A percentile compares a stretch with the other conserved stretches of the same genome.
Conservation (phyloP, 108 stramenopile species). For the Fistulifera pelliculosa region DNA sequence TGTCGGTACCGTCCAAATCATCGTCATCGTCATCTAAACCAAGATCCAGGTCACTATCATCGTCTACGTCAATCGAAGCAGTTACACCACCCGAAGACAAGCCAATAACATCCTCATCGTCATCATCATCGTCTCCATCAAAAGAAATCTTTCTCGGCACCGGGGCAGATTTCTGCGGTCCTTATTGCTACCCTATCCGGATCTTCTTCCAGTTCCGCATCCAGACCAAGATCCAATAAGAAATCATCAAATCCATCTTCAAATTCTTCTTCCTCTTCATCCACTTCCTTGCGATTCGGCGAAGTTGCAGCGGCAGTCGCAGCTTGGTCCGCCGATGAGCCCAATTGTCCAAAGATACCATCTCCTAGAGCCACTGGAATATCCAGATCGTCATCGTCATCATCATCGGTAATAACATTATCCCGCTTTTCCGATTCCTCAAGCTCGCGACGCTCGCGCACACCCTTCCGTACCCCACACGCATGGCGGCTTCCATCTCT, state of each 20-base stretch:
- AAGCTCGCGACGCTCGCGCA: constrained; percentile 57
- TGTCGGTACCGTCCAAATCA: constrained; percentile 21
- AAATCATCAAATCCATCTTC: constrained; percentile 50
- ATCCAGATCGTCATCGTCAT: constrained; percentile 46
- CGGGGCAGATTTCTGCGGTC: not conserved
- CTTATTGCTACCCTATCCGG: constrained; percentile 11
- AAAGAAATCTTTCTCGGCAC: not conserved
- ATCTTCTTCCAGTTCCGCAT: constrained; percentile 40
- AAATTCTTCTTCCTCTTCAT: constrained; percentile 29
- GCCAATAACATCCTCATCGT: constrained; percentile 25
- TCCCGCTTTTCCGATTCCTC: constrained; percentile 47
- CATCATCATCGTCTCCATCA: constrained; percentile 23
- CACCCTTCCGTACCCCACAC: constrained; percentile 61
- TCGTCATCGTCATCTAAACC: constrained; percentile 32
- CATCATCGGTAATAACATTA: constrained; percentile 74
- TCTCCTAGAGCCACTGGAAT: constrained; percentile 39
- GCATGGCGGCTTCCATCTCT: constrained; percentile 77
- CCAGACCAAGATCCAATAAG: constrained; percentile 67
- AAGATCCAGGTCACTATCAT: constrained; percentile 31
- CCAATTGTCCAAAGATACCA: constrained; percentile 60
- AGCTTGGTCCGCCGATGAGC: constrained; percentile 35
- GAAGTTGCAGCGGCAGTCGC: constrained; percentile 33
- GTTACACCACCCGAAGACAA: constrained; percentile 12
- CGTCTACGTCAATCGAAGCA: constrained; percentile 34
- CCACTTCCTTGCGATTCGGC: constrained; percentile 20